Evolutionary conservation across 495 filamentous ascomycete species (phyloP).

Genomic region (Penicillium herquei): DNA sequence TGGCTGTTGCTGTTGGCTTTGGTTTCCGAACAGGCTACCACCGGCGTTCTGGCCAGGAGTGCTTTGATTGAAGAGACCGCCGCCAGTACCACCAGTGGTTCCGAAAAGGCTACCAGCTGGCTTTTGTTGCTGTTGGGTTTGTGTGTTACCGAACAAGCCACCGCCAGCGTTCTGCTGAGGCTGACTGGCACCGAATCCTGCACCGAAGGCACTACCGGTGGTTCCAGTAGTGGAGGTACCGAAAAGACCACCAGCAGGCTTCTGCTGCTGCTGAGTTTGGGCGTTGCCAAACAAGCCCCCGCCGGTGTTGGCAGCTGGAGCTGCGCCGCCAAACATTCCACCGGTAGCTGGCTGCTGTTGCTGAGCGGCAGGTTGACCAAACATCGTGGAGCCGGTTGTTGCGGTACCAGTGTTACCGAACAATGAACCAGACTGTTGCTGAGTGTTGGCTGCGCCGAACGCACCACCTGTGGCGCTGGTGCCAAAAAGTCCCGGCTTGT

Average conservation of each 20-base stretch:
- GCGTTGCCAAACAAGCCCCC: constrained; percentile 30
- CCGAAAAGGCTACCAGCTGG: constrained; percentile 44
- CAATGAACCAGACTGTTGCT: constrained; percentile 40
- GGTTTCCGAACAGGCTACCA: constrained; percentile 49
- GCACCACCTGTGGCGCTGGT: constrained; percentile 35
- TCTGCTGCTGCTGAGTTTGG: constrained; percentile 40
- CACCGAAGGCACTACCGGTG: constrained; percentile 17
- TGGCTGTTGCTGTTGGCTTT: constrained; percentile 60
- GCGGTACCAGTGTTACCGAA: constrained; percentile 38
- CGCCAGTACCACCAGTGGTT: constrained; percentile 27
- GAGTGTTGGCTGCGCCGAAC: constrained; percentile 33
- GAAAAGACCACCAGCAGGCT: constrained; percentile 49
- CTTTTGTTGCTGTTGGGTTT: constrained; percentile 51
- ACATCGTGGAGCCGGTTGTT: constrained; percentile 36
- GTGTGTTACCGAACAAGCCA: constrained; percentile 35
- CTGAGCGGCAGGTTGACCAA: constrained; percentile 43
- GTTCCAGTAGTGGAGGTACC: constrained; percentile 18
- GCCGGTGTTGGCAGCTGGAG: constrained; percentile 21
- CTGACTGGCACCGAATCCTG: constrained; percentile 8
- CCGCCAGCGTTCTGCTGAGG: constrained; percentile 18
- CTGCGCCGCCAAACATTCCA: constrained; percentile 43
- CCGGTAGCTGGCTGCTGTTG: constrained; percentile 38
- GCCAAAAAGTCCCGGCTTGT: constrained; percentile 40
- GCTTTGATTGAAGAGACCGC: constrained; percentile 45
- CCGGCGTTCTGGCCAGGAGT: constrained; percentile 30